Evolutionary conservation across 2,329 filamentous ascomycete species (phyloP), one percentile per base, ranked within the genome.

Genomic region (Camillea tinctor): DNA sequence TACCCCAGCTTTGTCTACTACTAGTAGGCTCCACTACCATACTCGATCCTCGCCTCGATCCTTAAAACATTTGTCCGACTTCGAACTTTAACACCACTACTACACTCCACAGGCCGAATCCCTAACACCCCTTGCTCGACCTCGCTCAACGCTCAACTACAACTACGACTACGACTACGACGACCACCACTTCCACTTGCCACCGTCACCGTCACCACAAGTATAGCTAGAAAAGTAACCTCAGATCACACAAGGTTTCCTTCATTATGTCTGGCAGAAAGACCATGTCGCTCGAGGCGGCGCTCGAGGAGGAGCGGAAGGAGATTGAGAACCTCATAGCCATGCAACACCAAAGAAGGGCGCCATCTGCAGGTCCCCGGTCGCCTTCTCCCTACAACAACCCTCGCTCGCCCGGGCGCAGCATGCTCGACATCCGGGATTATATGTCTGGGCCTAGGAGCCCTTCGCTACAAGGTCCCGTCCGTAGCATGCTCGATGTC

Each of bases 401-500:
- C 57, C 84, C 87, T 52, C 84, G 81, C 56, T 90, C 89, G 22
- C 88, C 89, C 11, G 84, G 90, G 57, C 83, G 88, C 66, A 91
- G 86, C 74, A 86, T 90, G 83, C 79, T 89, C 19, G 85, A 88
- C 70, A 79, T 87, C 68, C 79, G 81, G 70, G 79, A 83, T 54
- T 69, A 65, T 56, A 66, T 61, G 52, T 64, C 65, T 57, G 56
- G 68, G 50, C 60, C 72, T 57, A 74, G 71, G 53, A 69, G 76
- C 64, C 76, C 65, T 52, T 44, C 79, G 26, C 72, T 78, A n/a
- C 81, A 80, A 63, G 79, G 80, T 40, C 82, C 84, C 5, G 79
- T 88, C 55, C 82, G 87, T 64, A 90, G 86, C 74, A 87, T 90
- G 85, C 80, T 89, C 59, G 85, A 88, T 67, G 77, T 87, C 64